A percentile compares a stretch with the other conserved stretches of the same genome.
Conservation (phyloP, 768 basidiomycete species). For the Mrakia blollopis region DNA sequence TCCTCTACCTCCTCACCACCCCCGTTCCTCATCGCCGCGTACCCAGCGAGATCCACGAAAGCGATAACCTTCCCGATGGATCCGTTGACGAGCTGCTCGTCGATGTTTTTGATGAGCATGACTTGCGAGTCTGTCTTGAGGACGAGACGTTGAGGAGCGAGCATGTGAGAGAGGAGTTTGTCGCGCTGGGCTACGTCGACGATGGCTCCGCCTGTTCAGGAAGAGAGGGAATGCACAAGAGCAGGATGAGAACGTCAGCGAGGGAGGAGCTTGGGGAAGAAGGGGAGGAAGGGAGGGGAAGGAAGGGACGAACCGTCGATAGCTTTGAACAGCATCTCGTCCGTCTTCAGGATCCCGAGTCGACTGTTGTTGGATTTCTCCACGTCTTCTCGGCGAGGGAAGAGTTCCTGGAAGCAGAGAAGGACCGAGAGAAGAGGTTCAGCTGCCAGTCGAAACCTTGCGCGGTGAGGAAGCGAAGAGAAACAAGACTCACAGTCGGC, state of each 20-base stretch:
- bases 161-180: slow-evolving; percentile 80
- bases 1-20: background rate
- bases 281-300: background rate
- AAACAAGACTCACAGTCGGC: slow-evolving; percentile 78
- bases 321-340: slow-evolving; percentile 3
- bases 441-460: background rate
- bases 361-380: slow-evolving; percentile 63
- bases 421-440: background rate
- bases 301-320: slow-evolving; percentile 13
- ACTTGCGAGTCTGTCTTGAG: slow-evolving; percentile 82
- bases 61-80: slow-evolving; percentile 78
- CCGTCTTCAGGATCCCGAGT: slow-evolving; percentile 8
- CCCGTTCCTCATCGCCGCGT: slow-evolving; percentile 45
- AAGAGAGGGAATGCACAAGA: background rate
- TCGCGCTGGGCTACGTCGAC: slow-evolving; percentile 52
- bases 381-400: slow-evolving; percentile 89
- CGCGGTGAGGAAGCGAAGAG: background rate
- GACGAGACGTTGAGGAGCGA: slow-evolving; percentile 63
- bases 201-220: background rate
- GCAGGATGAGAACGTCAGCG: background rate
- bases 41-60: slow-evolving; percentile 55
- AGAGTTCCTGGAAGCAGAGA: slow-evolving; percentile 50
- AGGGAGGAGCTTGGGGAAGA: background rate
- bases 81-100: slow-evolving; percentile 87
- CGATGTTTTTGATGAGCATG: slow-evolving; percentile 92